These are phyloP conservation scores for Metschnikowia shivogae DNA, from an alignment of 805 yeast species.

Conservation along the genomic window DNA sequence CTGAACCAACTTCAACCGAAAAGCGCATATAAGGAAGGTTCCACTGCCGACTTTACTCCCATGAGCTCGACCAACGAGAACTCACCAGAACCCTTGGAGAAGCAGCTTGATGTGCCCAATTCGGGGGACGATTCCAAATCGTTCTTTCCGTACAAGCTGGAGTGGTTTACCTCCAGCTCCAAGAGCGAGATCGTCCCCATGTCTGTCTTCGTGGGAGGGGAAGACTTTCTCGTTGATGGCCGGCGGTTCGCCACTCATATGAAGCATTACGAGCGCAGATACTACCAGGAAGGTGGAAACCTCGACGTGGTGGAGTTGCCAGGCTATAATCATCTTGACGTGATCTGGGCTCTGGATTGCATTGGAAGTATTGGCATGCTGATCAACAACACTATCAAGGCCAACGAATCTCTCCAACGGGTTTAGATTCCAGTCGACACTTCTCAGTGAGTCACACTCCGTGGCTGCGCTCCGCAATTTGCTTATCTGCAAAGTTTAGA, in stretches of 20 bases:
- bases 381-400: conserved; percentile 16
- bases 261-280: conserved; percentile 48
- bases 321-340: conserved; percentile 82
- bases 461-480: background rate
- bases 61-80: conserved; percentile 19
- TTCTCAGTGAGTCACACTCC: background rate
- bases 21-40: conserved; percentile 27
- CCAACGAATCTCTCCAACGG: background rate
- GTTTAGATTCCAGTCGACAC: background rate
- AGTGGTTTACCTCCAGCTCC: conserved; percentile 48
- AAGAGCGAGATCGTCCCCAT: conserved; percentile 45
- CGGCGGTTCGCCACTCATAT: conserved; percentile 62
- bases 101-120: background rate
- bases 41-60: conserved; percentile 25
- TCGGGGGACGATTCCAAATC: conserved; percentile 50
- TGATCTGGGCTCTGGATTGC: conserved; percentile 85
- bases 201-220: conserved; percentile 63
- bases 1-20: conserved; percentile 34
- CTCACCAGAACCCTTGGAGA: background rate
- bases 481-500: conserved; percentile 13
- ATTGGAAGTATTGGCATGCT: conserved; percentile 57
- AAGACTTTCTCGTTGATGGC: conserved; percentile 78
- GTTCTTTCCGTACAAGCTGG: conserved; percentile 47
- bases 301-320: conserved; percentile 44
- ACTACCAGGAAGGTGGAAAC: conserved; percentile 32